phyloP scores from a whole-genome alignment of 1,284 basidiomycete species.

The Phlebopus sp. region DNA sequence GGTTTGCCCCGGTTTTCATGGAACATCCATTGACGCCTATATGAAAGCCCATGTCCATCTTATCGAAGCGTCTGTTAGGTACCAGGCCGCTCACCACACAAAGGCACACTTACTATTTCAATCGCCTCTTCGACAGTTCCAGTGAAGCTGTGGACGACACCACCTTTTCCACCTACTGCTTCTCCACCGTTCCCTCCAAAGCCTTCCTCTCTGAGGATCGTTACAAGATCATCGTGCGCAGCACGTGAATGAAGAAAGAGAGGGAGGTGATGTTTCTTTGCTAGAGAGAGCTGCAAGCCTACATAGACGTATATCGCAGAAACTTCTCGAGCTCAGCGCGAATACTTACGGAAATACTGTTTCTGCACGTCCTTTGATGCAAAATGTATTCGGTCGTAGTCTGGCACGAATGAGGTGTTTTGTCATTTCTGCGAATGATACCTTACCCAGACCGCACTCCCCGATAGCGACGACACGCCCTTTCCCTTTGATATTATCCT shows the following conservation, averaged over 20 bases:
- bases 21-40: constrained; percentile 79
- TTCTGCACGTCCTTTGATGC: constrained; percentile 63
- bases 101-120: constrained; percentile 59
- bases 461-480: constrained; percentile 76
- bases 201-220: constrained; percentile 65
- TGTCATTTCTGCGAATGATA: not conserved
- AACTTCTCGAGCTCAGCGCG: not conserved
- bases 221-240: constrained; percentile 71
- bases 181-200: constrained; percentile 58
- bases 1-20: constrained; percentile 76
- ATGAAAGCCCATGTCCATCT: constrained; percentile 69
- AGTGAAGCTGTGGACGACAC: constrained; percentile 88
- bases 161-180: constrained; percentile 56
- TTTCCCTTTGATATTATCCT: constrained; percentile 49
- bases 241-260: constrained; percentile 85
- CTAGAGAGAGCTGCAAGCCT: constrained; percentile 66
- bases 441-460: constrained; percentile 82
- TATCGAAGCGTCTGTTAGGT: not conserved
- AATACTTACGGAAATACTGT: constrained; percentile 59
- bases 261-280: constrained; percentile 72
- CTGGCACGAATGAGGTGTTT: constrained; percentile 36
- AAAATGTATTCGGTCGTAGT: constrained; percentile 83
- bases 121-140: constrained; percentile 65
- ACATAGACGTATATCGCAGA: constrained; percentile 1
- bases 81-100: not conserved